Percentiles rank a stretch among this genome's conserved stretches.
Conservation (phyloP, 2,329 filamentous ascomycete species). For the Phialemoniopsis sp. region DNA sequence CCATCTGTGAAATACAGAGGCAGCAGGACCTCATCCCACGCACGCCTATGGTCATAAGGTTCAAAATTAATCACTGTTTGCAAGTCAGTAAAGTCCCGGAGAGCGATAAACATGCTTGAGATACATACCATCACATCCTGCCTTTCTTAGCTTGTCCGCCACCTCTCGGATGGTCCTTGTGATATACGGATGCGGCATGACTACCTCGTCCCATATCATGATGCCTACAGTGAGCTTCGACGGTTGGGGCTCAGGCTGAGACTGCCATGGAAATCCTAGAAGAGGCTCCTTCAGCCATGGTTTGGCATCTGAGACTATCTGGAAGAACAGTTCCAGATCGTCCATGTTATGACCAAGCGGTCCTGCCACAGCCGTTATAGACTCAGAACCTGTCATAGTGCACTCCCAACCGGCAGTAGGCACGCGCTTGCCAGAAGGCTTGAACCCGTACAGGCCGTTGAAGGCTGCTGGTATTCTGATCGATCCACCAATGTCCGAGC, state of each 20-base stretch:
- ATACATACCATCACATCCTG: slow-evolving; percentile 3
- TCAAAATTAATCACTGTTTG: too few relatives aligned
- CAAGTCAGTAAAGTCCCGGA: too few relatives aligned
- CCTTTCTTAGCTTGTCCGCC: slow-evolving; percentile 26
- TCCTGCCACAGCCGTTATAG: slow-evolving; percentile 20
- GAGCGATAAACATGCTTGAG: too few relatives aligned
- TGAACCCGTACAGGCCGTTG: slow-evolving; percentile 33
- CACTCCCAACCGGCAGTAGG: slow-evolving; percentile 36
- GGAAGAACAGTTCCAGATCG: too few relatives aligned
- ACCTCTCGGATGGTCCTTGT: slow-evolving; percentile 38
- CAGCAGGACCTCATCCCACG: too few relatives aligned
- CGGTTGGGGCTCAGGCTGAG: slow-evolving; percentile 40
- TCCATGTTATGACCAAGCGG: slow-evolving; percentile 24
- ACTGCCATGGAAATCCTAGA: slow-evolving; percentile 20
- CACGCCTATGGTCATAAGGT: too few relatives aligned
- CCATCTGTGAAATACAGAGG: too few relatives aligned
- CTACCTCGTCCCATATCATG: slow-evolving; percentile 42
- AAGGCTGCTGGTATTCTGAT: slow-evolving; percentile 40
- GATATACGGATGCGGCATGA: slow-evolving; percentile 43
- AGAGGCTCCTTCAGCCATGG: too few relatives aligned
- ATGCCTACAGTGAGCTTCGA: slow-evolving; percentile 45
- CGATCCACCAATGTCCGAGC: slow-evolving; percentile 56
- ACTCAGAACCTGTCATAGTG: too few relatives aligned
- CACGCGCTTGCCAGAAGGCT: slow-evolving; percentile 12
- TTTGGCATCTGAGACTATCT: too few relatives aligned